Percentiles rank a stretch among this genome's conserved stretches.
Evolutionary conservation across 495 filamentous ascomycete species (phyloP).

Genomic region (Aspergillus olivimuriae): DNA sequence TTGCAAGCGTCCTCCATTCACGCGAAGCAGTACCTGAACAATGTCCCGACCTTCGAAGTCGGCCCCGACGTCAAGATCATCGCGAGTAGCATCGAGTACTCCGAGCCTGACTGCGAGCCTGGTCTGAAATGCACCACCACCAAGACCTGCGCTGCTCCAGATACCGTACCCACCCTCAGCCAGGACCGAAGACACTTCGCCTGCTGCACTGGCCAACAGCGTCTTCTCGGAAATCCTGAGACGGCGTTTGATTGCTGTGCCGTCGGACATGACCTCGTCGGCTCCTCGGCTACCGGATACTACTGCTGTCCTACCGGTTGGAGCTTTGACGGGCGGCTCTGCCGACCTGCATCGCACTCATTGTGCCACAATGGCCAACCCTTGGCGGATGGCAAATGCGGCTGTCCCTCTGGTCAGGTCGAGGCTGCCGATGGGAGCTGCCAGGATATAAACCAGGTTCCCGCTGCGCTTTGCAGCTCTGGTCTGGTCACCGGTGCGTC

Average conservation of each 20-base stretch:
- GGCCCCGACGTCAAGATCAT: background rate
- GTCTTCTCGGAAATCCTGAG: constrained; percentile 2
- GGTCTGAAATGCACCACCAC: background rate
- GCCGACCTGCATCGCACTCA: background rate
- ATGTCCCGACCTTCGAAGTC: background rate
- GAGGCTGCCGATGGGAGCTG: background rate
- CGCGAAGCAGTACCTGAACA: background rate
- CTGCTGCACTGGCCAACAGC: constrained; percentile 1
- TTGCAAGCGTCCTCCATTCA: background rate
- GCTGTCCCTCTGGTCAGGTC: background rate
- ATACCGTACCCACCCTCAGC: constrained; percentile 1
- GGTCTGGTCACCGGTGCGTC: constrained; percentile 2
- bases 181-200: background rate
- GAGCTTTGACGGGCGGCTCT: constrained; percentile 4
- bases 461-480: no score
- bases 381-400: constrained; percentile 3
- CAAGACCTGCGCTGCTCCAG: background rate
- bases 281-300: constrained; percentile 1
- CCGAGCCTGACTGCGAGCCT: constrained; percentile 1
- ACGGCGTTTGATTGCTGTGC: constrained; percentile 9
- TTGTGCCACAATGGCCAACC: constrained; percentile 4
- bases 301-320: constrained; percentile 2
- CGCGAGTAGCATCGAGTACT: background rate
- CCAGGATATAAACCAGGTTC: background rate
- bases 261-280: constrained; percentile 2